A percentile compares a stretch with the other conserved stretches of the same genome.
These are phyloP conservation scores for Fusarium beomiforme DNA, from an alignment of 2,329 filamentous ascomycete genomes.

Conservation along the genomic window DNA sequence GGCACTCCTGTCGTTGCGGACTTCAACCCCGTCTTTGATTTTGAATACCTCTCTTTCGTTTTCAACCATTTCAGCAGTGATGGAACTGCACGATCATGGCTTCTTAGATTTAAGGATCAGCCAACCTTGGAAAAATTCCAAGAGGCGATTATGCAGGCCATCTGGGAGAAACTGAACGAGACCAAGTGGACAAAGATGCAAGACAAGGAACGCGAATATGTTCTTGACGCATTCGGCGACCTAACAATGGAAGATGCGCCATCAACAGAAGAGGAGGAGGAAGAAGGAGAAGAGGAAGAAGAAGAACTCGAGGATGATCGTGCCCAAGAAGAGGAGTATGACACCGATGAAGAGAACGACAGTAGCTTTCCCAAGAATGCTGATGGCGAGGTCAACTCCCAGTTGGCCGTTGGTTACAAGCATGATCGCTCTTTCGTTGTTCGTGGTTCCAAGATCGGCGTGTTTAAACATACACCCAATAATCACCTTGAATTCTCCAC, in stretches of 20 bases:
- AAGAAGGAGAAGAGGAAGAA: slow-evolving; percentile 64
- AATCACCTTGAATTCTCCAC: slow-evolving; percentile 96
- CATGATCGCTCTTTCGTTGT: slow-evolving; percentile 97
- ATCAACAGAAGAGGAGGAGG: slow-evolving; percentile 55
- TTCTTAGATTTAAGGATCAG: slow-evolving; percentile 90
- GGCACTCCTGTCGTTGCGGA: slow-evolving; percentile 87
- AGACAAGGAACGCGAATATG: slow-evolving; percentile 91
- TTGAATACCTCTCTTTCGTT: slow-evolving; percentile 98
- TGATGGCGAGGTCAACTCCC: slow-evolving; percentile 86
- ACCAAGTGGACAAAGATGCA: slow-evolving; percentile 94
- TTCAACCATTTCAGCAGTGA: slow-evolving; percentile 96
- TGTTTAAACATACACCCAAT: slow-evolving; percentile 95
- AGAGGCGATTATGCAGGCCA: slow-evolving; percentile 90
- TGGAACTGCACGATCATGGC: slow-evolving; percentile 93
- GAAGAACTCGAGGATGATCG: slow-evolving; percentile 70
- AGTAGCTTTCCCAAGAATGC: slow-evolving; percentile 77
- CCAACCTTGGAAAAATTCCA: slow-evolving; percentile 86
- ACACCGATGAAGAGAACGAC: slow-evolving; percentile 78
- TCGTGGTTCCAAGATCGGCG: slow-evolving; percentile 95
- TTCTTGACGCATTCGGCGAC: slow-evolving; percentile 94
- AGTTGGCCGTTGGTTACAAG: slow-evolving; percentile 95
- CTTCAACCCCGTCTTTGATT: slow-evolving; percentile 98
- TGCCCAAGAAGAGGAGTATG: slow-evolving; percentile 75
- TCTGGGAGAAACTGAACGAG: slow-evolving; percentile 97
- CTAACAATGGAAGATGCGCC: slow-evolving; percentile 85